Conservation (phyloP, 2,329 filamentous ascomycete genomes). For the Epichloe gansuensis region DNA sequence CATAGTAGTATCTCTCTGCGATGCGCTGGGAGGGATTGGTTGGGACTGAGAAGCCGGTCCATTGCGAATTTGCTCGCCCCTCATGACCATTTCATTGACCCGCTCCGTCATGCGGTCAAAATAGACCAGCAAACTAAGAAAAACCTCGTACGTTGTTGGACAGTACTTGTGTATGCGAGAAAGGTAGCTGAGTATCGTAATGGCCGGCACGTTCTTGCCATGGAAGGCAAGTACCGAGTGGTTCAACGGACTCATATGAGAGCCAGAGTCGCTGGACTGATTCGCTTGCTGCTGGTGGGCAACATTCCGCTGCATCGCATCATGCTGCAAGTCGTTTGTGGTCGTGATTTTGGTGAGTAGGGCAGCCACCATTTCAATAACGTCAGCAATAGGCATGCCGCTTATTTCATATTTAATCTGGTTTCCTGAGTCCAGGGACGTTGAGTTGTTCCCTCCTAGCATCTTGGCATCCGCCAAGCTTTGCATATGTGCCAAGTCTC, state of each 20-base stretch:
- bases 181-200: slow-evolving; percentile 91
- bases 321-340: slow-evolving; percentile 89
- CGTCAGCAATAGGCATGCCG: slow-evolving; percentile 90
- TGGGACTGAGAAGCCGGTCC: slow-evolving; percentile 5
- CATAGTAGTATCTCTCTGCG: slow-evolving; percentile 20
- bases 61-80: slow-evolving; percentile 45
- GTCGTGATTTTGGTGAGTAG: slow-evolving; percentile 94
- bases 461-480: slow-evolving; percentile 73
- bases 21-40: slow-evolving; percentile 6
- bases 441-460: slow-evolving; percentile 37
- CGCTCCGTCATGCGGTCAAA: slow-evolving; percentile 98
- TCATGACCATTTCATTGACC: slow-evolving; percentile 70
- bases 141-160: slow-evolving; percentile 96
- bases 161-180: slow-evolving; percentile 98
- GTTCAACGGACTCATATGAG: slow-evolving; percentile 48
- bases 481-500: slow-evolving; percentile 83
- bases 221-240: slow-evolving; percentile 83
- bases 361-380: slow-evolving; percentile 98
- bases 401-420: slow-evolving; percentile 82
- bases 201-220: slow-evolving; percentile 94
- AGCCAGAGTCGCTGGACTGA: slow-evolving; percentile 35
- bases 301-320: slow-evolving; percentile 67
- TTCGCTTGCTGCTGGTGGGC: slow-evolving; percentile 45
- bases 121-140: slow-evolving; percentile 87
- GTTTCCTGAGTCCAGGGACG: slow-evolving; percentile 35